Percentiles rank a stretch among this genome's conserved stretches.
Evolutionary conservation across 805 yeast species (phyloP).

Genomic region (Candida ulmi): DNA sequence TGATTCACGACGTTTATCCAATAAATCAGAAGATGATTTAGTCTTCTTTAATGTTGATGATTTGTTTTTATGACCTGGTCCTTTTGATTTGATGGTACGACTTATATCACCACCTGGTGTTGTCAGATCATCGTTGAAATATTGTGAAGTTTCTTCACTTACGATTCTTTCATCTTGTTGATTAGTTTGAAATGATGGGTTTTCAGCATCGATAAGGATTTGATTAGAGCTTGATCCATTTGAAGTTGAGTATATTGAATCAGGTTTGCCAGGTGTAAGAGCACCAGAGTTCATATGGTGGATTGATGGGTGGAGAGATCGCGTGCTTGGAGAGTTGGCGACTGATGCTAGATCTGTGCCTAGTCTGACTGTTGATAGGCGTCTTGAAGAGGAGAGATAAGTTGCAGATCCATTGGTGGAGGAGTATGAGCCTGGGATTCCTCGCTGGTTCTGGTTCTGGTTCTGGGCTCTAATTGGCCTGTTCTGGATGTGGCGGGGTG

Average conservation of each 20-base stretch:
- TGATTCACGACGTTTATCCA: slow-evolving; percentile 46
- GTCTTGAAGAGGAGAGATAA: slow-evolving; percentile 2
- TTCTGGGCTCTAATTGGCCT: neutral
- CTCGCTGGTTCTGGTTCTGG: neutral
- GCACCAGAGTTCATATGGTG: neutral
- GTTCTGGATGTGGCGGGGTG: slow-evolving; percentile 1
- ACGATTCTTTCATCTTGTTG: slow-evolving; percentile 7
- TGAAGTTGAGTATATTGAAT: slow-evolving; percentile 1
- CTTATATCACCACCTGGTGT: slow-evolving; percentile 23
- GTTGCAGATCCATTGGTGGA: neutral
- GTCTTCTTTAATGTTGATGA: slow-evolving; percentile 10
- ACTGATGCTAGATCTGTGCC: slow-evolving; percentile 3
- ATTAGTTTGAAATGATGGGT: slow-evolving; percentile 14
- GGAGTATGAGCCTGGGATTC: neutral
- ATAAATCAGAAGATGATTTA: slow-evolving; percentile 16
- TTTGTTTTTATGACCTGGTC: neutral
- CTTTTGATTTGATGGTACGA: slow-evolving; percentile 13
- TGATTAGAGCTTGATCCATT: slow-evolving; percentile 1
- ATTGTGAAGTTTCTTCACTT: slow-evolving; percentile 11
- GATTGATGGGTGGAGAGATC: neutral
- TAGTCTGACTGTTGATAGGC: slow-evolving; percentile 8
- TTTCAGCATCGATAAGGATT: slow-evolving; percentile 12
- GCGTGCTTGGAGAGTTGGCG: slow-evolving; percentile 1
- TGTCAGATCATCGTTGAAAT: slow-evolving; percentile 14
- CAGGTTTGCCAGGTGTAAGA: neutral